Conservation (phyloP, 371 early-diverging fungal species). For the Syncephalastrum monosporum region DNA sequence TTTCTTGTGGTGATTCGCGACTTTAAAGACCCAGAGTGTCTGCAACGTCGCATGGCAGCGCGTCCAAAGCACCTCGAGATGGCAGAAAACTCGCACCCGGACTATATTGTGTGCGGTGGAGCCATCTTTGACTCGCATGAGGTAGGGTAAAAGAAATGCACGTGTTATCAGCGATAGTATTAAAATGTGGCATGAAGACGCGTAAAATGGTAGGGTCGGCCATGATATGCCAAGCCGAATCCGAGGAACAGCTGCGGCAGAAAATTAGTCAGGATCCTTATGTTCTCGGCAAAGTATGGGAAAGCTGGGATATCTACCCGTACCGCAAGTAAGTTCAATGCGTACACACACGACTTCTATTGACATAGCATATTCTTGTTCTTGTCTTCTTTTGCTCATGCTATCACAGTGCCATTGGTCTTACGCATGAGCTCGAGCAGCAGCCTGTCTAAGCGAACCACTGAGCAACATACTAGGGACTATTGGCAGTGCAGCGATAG, state of each 20-base stretch:
- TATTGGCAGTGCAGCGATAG: too few species aligned
- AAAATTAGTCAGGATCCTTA: conserved; percentile 49
- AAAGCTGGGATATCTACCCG: conserved; percentile 45
- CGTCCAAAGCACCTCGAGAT: conserved; percentile 17
- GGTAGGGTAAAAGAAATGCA: background rate
- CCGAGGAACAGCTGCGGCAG: conserved; percentile 36
- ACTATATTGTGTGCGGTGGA: conserved; percentile 16
- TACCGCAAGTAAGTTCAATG: conserved; percentile 20
- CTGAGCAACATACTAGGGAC: too few species aligned
- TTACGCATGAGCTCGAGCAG: conserved; percentile 2
- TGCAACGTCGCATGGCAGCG: conserved; percentile 15
- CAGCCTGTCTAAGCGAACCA: conserved; percentile 5
- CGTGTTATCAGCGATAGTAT: background rate
- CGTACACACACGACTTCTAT: background rate
- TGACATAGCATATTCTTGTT: background rate
- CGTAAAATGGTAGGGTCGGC: conserved; percentile 54
- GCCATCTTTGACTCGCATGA: conserved; percentile 19
- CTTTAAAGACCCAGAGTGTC: conserved; percentile 12
- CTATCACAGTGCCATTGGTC: conserved; percentile 10
- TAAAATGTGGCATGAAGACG: conserved; percentile 4
- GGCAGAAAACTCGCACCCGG: conserved; percentile 7
- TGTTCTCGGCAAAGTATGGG: conserved; percentile 59
- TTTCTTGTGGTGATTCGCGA: conserved; percentile 20
- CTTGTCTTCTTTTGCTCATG: background rate
- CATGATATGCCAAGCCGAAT: conserved; percentile 51